Base-by-base conservation (phyloP, 345 rosid species). In the Euphorbia peplus region DNA sequence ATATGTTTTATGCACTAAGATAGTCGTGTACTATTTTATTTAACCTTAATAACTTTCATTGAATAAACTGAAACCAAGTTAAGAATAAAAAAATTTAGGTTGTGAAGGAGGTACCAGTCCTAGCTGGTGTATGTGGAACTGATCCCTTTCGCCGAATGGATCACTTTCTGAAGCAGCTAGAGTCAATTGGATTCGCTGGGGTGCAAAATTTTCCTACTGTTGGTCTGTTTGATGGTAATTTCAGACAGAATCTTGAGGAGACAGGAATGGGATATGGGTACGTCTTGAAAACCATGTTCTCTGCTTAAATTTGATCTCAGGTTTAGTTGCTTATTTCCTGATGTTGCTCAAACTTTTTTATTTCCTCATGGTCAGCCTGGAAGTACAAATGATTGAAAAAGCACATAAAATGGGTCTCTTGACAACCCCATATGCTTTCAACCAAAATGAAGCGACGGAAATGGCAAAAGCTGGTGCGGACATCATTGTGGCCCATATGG, bases 231-330 rank as follows among this genome's bases (percentile, higher is more conserved):
- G 98, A 93, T 62, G 98, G 98, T 48, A 93, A 87, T 73, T 93
- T 93, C 64, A 85, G 98, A 68, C 88, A 86, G 74, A 91, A 89
- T 88, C 88, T 93, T 59, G 98, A 93, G 79, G 98, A 90, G 82
- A 93, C 98, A 0, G 97, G 98, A 72, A 93, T 93, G 98, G 96
- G 98, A 84, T 89, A 89, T 75, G 79, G 83, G 98, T 93, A 85
- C 64, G 80, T 66, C 70, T 81, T 57, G 6, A 21, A 66, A 64
- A 59, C 47, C 16, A 30, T 60, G 19, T 44, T 15, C 18, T 66
- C 32, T 44, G 8, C 64, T 74, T 73, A 54, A 25, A 29, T 61
- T 46, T 50, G 8, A 63, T 22, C 41, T 65, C 24, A 19, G 42
- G 29, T 67, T 70, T 55, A 4, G 42, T 66, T 56, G 10, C 28